Evolutionary conservation across 208 protist species (phyloP).

Genomic region (Wallacemonas sp.): DNA sequence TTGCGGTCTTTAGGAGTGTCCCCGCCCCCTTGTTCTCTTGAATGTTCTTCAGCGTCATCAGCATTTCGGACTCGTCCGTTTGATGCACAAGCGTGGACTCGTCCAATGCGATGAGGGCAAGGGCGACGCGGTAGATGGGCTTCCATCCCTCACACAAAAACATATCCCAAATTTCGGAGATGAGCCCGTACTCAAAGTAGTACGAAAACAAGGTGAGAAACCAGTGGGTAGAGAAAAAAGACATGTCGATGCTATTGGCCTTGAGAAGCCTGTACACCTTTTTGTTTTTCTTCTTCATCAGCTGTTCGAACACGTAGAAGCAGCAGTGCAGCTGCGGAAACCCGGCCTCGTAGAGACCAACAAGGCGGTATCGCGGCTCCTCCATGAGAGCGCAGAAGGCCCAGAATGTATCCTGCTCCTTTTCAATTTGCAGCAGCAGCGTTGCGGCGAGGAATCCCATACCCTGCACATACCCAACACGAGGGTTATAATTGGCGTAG

Average conservation of each 20-base stretch:
- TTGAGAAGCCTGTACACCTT: constrained; percentile 39
- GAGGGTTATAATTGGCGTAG: constrained; percentile 70
- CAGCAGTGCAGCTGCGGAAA: constrained; percentile 75
- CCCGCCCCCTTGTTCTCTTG: constrained; percentile 63
- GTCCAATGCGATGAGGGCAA: constrained; percentile 76
- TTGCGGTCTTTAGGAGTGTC: constrained; percentile 48
- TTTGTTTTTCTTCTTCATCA: constrained; percentile 54
- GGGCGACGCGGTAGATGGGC: constrained; percentile 79
- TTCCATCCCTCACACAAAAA: constrained; percentile 94
- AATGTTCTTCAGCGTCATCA: constrained; percentile 60
- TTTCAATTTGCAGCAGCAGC: constrained; percentile 71
- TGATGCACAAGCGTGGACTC: constrained; percentile 36
- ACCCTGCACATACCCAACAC: constrained; percentile 90
- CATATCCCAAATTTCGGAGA: constrained; percentile 90
- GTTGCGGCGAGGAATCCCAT: constrained; percentile 91
- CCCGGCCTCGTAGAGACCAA: constrained; percentile 59
- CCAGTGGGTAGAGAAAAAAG: constrained; percentile 83
- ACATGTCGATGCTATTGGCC: constrained; percentile 34
- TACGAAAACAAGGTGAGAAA: constrained; percentile 89
- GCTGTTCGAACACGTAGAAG: constrained; percentile 67
- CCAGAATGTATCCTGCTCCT: constrained; percentile 88
- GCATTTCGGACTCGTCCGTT: constrained; percentile 48
- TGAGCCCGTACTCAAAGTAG: constrained; percentile 74
- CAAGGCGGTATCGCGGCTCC: constrained; percentile 52
- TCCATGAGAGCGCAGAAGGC: constrained; percentile 86